phyloP scores from a whole-genome alignment of 176 grass and related monocot genomes.

The Oryza longistaminata region DNA sequence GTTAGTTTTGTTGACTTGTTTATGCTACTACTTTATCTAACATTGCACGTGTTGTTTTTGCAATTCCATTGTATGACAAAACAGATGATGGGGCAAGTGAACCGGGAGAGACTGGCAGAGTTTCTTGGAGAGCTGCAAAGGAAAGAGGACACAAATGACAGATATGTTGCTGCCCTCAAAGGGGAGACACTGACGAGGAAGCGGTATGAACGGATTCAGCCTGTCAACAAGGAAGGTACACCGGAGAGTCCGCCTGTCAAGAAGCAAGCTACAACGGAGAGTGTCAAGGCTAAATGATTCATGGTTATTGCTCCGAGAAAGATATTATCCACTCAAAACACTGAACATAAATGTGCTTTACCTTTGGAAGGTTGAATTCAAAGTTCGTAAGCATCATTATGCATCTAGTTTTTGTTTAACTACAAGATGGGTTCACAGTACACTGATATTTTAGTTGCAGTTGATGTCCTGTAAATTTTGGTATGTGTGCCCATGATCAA shows the following conservation, averaged over 20 bases:
- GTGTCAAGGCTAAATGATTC: conserved; percentile 57
- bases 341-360: background rate
- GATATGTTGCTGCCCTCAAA: conserved; percentile 85
- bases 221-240: conserved; percentile 37
- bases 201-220: conserved; percentile 70
- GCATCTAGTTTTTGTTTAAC: background rate
- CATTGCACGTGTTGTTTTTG: background rate
- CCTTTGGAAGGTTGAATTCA: background rate
- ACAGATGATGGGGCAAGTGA: conserved; percentile 95
- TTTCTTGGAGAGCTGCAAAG: conserved; percentile 85
- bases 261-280: conserved; percentile 36
- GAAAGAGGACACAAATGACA: conserved; percentile 83
- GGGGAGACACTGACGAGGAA: conserved; percentile 87
- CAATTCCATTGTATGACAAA: background rate
- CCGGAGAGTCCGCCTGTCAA: conserved; percentile 21
- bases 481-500: background rate
- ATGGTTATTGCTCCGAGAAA: background rate
- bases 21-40: background rate
- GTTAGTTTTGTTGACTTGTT: background rate
- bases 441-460: background rate
- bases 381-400: background rate
- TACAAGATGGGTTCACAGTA: background rate
- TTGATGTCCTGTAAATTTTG: background rate
- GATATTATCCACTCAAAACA: background rate
- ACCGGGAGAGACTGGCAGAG: conserved; percentile 89